Base-by-base conservation (phyloP, 768 basidiomycete species). In the Chalciporus chontae region DNA sequence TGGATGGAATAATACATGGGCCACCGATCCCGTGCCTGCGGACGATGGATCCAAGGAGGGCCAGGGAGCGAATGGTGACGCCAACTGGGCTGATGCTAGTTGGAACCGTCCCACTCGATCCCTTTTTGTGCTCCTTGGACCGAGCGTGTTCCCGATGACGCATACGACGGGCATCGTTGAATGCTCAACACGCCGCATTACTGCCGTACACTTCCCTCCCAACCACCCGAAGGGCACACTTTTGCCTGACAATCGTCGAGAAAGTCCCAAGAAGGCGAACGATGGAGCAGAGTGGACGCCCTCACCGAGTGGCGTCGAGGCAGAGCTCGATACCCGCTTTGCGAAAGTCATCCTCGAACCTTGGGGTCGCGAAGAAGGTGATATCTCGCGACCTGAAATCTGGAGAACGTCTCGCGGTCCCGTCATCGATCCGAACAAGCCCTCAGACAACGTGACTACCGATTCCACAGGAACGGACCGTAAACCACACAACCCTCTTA, bases 91-190 rank as follows among this genome's bases (percentile, higher is more conserved):
- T 15, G 54, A 57, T 41, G 13, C 45, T 21, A 41, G 53, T 26
- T 70, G 67, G 67, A 51, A 17, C n/a, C 55, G 51, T 15, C 59
- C 63, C 6, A 31, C 51, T 9, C 9, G 44, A 4, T 55, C 62
- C n/a, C 62, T 82, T 32, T 48, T 71, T 37, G 56, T 68, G 5
- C 59, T 80, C 37, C 64, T 88, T 5, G 87, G 84, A 0, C 79
- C 80, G 3, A 79, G 77, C 11, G 62, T 67, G 6, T 65, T 88
- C 31, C 80, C 85, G 0, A 57, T 77, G 45, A 85, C 86, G 0
- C 85, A 88, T 57, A 75, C 72, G 5, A 72, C 82, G 2, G 85
- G 84, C 8, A 66, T 87, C 42, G 79, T 86, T 45, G 87, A 90
- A 66, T 75, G 71, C 29, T 83, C 83, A 1, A 77, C 83, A 47